These are phyloP conservation scores for Chlamydomonas applanata DNA, from an alignment of 139 green algal genomes.

Conservation along the genomic window DNA sequence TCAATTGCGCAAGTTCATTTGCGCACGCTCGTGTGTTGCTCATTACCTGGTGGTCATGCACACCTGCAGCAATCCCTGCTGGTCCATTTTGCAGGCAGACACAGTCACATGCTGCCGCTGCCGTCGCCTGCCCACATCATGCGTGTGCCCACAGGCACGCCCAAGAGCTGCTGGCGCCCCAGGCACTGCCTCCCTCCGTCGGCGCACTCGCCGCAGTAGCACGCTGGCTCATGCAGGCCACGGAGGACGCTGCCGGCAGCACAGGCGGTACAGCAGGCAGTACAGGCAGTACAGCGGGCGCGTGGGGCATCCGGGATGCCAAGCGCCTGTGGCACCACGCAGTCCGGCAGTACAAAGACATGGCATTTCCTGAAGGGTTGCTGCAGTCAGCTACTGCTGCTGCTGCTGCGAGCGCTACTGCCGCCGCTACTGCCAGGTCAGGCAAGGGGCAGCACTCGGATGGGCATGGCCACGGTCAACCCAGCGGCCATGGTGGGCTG, in stretches of 20 bases:
- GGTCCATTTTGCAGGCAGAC: too few relatives aligned
- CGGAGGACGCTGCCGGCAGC: too few relatives aligned
- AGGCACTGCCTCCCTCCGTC: background rate
- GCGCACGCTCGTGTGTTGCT: too few relatives aligned
- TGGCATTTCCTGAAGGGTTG: background rate
- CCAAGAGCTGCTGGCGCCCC: constrained; percentile 26
- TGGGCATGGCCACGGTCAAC: too few relatives aligned
- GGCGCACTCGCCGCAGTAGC: background rate
- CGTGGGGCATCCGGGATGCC: constrained; percentile 6
- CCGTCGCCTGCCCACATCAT: too few relatives aligned
- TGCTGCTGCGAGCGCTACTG: background rate
- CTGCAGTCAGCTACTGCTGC: background rate
- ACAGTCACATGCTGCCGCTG: too few relatives aligned
- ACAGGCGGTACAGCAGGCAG: too few relatives aligned
- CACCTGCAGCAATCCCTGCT: too few relatives aligned
- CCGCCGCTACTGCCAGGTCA: background rate
- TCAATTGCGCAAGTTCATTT: too few relatives aligned
- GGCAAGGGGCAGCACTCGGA: background rate
- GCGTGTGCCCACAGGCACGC: constrained; percentile 19
- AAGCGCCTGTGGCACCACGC: constrained; percentile 15
- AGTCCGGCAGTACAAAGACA: background rate
- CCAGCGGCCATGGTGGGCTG: too few relatives aligned
- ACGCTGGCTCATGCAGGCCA: background rate
- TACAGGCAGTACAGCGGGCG: background rate
- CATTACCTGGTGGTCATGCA: too few relatives aligned